Conservation (phyloP, 2,329 filamentous ascomycete species). For the Neopestalotiopsis clavispora region DNA sequence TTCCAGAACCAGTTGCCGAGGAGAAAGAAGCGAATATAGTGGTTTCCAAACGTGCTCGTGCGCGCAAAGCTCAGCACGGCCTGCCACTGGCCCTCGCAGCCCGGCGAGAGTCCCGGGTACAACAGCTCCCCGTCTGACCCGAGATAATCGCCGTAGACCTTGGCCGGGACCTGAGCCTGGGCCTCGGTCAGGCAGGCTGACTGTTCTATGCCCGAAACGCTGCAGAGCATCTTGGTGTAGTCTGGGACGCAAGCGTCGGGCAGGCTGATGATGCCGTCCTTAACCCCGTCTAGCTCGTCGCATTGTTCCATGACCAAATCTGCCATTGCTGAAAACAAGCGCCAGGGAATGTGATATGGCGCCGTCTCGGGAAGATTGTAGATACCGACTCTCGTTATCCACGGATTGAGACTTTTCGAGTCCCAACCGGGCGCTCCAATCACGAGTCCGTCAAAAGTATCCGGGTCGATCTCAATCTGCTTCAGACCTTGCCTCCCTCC, state of each 20-base stretch:
- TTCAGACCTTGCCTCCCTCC: conserved; percentile 63
- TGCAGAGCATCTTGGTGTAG: conserved; percentile 45
- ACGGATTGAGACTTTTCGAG: conserved; percentile 49
- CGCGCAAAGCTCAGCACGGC: conserved; percentile 36
- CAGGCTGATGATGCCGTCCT: conserved; percentile 54
- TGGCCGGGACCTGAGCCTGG: conserved; percentile 43
- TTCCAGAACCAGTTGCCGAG: conserved; percentile 43
- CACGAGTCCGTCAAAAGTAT: conserved; percentile 61
- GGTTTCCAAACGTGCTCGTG: conserved; percentile 38
- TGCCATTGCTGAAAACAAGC: conserved; percentile 41
- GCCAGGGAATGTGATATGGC: conserved; percentile 53
- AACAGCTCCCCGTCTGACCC: conserved; percentile 38
- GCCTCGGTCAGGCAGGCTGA: conserved; percentile 45
- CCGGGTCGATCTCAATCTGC: conserved; percentile 55
- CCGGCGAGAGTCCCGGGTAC: conserved; percentile 50
- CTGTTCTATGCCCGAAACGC: conserved; percentile 27
- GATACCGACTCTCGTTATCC: conserved; percentile 47
- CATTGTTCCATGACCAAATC: conserved; percentile 54
- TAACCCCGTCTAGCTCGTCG: conserved; percentile 52
- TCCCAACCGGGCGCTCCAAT: conserved; percentile 57
- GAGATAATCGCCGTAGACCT: conserved; percentile 36
- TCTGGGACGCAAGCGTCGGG: conserved; percentile 50
- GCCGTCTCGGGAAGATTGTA: conserved; percentile 52
- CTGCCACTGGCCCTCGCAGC: conserved; percentile 47
- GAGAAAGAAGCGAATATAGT: conserved; percentile 45